Base-by-base conservation (phyloP, 108 stramenopile species). In the Stephanodiscus minutulus region DNA sequence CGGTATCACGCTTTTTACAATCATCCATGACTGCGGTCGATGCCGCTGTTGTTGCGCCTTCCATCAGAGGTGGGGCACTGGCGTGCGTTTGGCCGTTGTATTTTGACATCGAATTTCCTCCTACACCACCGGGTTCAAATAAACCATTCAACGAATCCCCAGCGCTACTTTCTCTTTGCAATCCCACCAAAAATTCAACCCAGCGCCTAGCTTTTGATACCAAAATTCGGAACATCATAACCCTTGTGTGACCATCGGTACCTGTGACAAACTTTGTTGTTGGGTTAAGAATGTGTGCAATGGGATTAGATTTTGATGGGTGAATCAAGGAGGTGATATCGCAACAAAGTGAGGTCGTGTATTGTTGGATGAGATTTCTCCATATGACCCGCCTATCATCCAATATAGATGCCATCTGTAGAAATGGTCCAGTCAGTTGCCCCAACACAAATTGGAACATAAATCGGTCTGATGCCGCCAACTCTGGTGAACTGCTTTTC, bases 171-270 rank as follows among this genome's bases (percentile, higher is more conserved):
- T 52, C 50, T 6, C 24, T 20, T 20, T 52, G 50, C 50, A 52
- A 52, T 20, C 50, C 50, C 50, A 52, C 50, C 18, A 52, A 52
- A 7, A 20, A 52, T 20, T 52, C 50, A 52, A 24, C 50, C 50
- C 50, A 52, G n/a, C 50, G 6, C 24, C 50, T 52, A 52, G 22
- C 24, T 20, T 2, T 52, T 10, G 50, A 52, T 52, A 52, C 20
- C 18, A 52, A 18, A 52, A 52, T 24, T 52, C 50, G 0, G 5
- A 52, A 20, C 50, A 52, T 52, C 6, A 21, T 52, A 24, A 52
- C 3, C 24, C 50, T 52, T 18, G 50, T 52, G 22, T 52, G 50
- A 52, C 2, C 22, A 52, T 52, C 50, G 22, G 20, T 21, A 7
- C 50, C 50, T 10, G 2, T 20, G 50, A 52, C 50, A 52, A 52